Base-by-base conservation (phyloP, 108 stramenopile species). In the Skeletonema grethae region DNA sequence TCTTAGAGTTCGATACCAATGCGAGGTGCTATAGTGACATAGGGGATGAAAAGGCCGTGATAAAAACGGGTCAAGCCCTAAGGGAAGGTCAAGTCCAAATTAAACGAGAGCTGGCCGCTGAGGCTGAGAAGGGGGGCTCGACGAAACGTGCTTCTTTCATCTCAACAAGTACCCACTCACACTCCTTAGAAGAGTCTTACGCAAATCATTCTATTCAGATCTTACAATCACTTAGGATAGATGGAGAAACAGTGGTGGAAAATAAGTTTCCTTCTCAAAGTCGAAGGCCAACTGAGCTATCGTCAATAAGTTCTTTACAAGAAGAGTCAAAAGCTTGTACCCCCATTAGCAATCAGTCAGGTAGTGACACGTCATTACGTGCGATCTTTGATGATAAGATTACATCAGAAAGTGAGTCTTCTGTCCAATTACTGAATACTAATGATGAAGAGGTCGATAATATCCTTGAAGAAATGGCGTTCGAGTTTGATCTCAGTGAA, bases 21-120 rank as follows among this genome's bases (percentile, higher is more conserved):
- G 68, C 65, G 3, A 50, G 16, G 11, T 48, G 76, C 1, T 87
- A 85, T 80, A 65, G 72, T 41, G 95, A 96, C 36, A 93, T 96
- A 63, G 95, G 91, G 16, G 95, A 96, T 48, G 90, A 96, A 77
- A 84, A 89, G 35, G 88, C 88, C 7, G 63, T 88, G 68, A 87
- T 91, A 46, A 96, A 96, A 73, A 96, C 95, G 4, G 62, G 88
- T 35, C 95, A 94, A 80, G 90, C 92, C 3, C 72, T 96, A 36
- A 65, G 95, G 64, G 95, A 96, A 74, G 95, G 95, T 32, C 89
- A 88, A 43, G 82, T 88, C 6, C 75, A 67, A 35, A 58, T 94
- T 16, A 53, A 53, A 53, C 50, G 22, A 53, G 20, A 53, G 50
- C 20, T 53, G 22, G 50, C 50, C 18, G 22, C 20, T 22, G 46